Conservation (phyloP, 2,329 filamentous ascomycete genomes). For the Hypoxylon sp. region DNA sequence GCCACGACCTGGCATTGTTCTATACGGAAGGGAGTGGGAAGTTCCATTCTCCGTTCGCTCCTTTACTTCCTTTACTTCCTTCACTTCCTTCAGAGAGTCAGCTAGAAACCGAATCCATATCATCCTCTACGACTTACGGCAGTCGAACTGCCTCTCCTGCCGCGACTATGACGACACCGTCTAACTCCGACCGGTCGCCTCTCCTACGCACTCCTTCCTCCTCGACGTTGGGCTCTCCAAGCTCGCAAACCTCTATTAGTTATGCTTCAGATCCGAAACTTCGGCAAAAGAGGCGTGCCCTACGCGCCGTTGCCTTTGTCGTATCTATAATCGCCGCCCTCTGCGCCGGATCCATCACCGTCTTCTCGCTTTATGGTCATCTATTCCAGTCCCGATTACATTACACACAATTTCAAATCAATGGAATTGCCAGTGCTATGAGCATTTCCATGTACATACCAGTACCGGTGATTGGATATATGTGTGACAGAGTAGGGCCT, state of each 20-base stretch:
- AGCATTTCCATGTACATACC: constrained; percentile 92
- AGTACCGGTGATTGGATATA: constrained; percentile 89
- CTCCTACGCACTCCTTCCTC: constrained; percentile 51
- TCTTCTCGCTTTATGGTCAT: constrained; percentile 94
- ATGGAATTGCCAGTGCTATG: constrained; percentile 86
- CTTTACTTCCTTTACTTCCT: constrained; percentile 27
- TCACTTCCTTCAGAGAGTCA: constrained; percentile 2
- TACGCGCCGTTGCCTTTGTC: constrained; percentile 66
- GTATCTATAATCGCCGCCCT: constrained; percentile 72
- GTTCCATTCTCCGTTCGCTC: constrained; percentile 31
- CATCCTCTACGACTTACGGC: constrained; percentile 10
- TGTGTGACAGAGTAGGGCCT: constrained; percentile 91
- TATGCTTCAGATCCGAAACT: constrained; percentile 47
- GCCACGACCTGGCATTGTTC: constrained; percentile 9
- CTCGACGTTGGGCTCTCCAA: constrained; percentile 50
- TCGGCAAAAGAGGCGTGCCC: constrained; percentile 47
- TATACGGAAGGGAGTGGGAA: constrained; percentile 25
- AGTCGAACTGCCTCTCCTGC: constrained; percentile 24
- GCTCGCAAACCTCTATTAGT: constrained; percentile 51
- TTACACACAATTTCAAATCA: constrained; percentile 94
- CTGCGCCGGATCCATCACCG: constrained; percentile 91
- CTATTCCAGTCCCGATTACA: constrained; percentile 87
- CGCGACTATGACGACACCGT: constrained; percentile 45
- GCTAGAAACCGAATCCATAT: not conserved
- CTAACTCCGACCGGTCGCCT: constrained; percentile 46